These are phyloP conservation scores for Trametes cubensis DNA, from an alignment of 768 basidiomycete genomes.

Conservation along the genomic window DNA sequence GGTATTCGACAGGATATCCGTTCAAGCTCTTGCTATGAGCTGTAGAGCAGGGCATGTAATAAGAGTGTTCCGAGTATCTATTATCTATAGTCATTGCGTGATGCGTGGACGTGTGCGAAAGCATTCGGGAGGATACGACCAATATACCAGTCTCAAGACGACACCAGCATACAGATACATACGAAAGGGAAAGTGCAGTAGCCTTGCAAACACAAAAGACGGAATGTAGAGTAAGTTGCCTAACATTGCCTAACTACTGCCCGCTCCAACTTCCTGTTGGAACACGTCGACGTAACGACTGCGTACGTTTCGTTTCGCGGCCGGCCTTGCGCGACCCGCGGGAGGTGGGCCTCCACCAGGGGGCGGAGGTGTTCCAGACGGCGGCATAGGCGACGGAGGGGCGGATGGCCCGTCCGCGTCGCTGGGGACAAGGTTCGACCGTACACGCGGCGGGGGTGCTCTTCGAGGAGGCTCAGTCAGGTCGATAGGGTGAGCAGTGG, in stretches of 20 bases:
- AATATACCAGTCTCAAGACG: conserved; percentile 10
- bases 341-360: conserved; percentile 45
- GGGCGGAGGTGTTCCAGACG: conserved; percentile 37
- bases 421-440: conserved; percentile 65
- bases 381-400: conserved; percentile 32
- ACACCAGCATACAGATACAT: conserved; percentile 11
- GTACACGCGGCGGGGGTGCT: conserved; percentile 55
- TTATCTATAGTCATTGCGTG: conserved; percentile 21
- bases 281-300: conserved; percentile 93
- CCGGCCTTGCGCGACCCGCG: conserved; percentile 58
- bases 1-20: conserved; percentile 61
- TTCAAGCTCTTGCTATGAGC: conserved; percentile 73
- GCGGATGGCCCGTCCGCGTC: conserved; percentile 37
- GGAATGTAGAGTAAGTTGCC: too few species aligned
- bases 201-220: background rate
- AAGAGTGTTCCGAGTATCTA: conserved; percentile 24
- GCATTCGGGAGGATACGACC: conserved; percentile 9
- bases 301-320: conserved; percentile 75
- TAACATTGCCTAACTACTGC: conserved; percentile 13
- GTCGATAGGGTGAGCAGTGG: conserved; percentile 60
- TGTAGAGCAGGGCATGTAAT: conserved; percentile 16
- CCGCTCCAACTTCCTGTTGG: conserved; percentile 45
- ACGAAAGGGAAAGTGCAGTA: conserved; percentile 1
- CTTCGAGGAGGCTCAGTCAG: conserved; percentile 47
- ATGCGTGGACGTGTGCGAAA: conserved; percentile 11